Conservation (phyloP, 2,329 filamentous ascomycete species). For the Colletotrichum limetticola region DNA sequence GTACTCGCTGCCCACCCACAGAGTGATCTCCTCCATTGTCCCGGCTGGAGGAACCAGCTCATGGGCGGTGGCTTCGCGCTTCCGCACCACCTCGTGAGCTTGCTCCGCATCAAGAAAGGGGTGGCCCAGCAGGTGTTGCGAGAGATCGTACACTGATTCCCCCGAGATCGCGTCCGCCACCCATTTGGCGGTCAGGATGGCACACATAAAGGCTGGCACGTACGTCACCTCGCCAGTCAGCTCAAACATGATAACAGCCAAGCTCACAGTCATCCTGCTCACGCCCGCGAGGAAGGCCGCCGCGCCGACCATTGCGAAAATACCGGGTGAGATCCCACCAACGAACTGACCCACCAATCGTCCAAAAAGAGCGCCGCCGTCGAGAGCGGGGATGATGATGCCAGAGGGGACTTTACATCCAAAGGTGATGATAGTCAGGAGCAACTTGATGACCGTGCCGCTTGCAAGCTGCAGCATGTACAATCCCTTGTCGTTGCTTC, state of each 20-base stretch:
- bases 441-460: constrained; percentile 63
- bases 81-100: constrained; percentile 39
- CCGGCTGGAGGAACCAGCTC: constrained; percentile 61
- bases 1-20: constrained; percentile 55
- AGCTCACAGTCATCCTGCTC: constrained; percentile 66
- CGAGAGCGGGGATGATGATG: constrained; percentile 69
- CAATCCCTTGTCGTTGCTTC: constrained; percentile 41
- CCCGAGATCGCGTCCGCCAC: constrained; percentile 63
- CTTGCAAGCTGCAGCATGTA: constrained; percentile 64
- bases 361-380: constrained; percentile 68
- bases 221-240: constrained; percentile 69
- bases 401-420: constrained; percentile 70
- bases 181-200: constrained; percentile 70
- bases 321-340: constrained; percentile 61
- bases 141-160: constrained; percentile 68
- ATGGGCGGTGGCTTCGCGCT: constrained; percentile 46
- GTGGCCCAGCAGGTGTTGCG: constrained; percentile 67
- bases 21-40: constrained; percentile 67
- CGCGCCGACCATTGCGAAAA: constrained; percentile 70
- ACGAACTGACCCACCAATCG: constrained; percentile 57
- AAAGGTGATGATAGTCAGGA: constrained; percentile 68
- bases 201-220: constrained; percentile 67
- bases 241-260: constrained; percentile 71
- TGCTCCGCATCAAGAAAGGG: constrained; percentile 67
- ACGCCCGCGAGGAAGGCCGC: constrained; percentile 69